These are phyloP conservation scores for Massarina eburnea DNA, from an alignment of 2,329 filamentous ascomycete species.

Conservation along the genomic window DNA sequence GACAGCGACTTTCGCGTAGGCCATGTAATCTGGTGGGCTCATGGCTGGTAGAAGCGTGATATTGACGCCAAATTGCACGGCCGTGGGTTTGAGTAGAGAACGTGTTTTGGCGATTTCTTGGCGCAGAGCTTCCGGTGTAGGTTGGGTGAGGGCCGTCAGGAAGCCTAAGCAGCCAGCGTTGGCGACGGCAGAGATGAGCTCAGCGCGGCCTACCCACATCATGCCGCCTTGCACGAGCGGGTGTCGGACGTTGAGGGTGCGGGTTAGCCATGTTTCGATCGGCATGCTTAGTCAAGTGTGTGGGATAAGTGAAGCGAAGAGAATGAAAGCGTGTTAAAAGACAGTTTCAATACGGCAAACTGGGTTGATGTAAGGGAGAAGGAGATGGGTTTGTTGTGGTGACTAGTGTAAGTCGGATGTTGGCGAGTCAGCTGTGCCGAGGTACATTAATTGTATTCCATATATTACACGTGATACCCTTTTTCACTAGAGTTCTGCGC, in stretches of 20 bases:
- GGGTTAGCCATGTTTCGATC: constrained; percentile 33
- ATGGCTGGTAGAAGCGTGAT: constrained; percentile 31
- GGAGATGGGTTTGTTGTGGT: no score
- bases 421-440: no score
- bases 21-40: constrained; percentile 29
- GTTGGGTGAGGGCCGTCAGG: constrained; percentile 50
- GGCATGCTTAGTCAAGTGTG: no score
- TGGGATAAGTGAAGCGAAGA: no score
- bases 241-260: constrained; percentile 22
- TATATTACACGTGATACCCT: no score
- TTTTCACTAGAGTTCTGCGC: no score
- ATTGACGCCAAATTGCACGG: constrained; percentile 45
- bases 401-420: no score
- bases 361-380: no score
- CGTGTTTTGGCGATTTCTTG: constrained; percentile 25
- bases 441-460: no score
- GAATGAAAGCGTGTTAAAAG: no score
- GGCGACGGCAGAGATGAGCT: constrained; percentile 56
- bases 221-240: constrained; percentile 42
- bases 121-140: constrained; percentile 27
- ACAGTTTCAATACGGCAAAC: no score
- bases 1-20: constrained; percentile 25
- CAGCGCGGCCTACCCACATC: constrained; percentile 60
- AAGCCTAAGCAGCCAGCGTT: constrained; percentile 57
- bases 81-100: constrained; percentile 29